Evolutionary conservation across 1,284 basidiomycete species (phyloP).

Genomic region (Pterula multifida): DNA sequence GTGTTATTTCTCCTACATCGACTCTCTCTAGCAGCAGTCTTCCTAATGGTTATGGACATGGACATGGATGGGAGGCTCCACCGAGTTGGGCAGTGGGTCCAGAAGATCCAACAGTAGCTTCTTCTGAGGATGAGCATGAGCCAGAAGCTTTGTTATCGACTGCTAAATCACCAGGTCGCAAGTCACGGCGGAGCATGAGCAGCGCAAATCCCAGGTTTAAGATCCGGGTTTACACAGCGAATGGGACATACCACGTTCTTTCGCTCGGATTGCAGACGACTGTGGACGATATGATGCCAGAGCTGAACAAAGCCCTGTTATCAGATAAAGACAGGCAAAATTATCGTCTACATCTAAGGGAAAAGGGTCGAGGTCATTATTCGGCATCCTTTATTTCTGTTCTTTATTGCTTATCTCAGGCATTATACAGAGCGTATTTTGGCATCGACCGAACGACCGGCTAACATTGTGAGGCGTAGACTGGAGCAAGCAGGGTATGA

Average conservation of each 20-base stretch:
- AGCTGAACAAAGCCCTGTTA: constrained; percentile 49
- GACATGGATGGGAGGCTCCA: constrained; percentile 38
- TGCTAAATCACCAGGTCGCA: not conserved
- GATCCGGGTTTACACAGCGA: constrained; percentile 71
- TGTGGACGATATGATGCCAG: constrained; percentile 56
- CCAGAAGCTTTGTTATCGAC: not conserved
- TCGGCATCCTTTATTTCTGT: constrained; percentile 4
- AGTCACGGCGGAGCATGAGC: not conserved
- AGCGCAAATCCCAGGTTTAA: constrained; percentile 20
- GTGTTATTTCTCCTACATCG: not conserved
- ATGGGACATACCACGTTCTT: constrained; percentile 65
- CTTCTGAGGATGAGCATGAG: constrained; percentile 5
- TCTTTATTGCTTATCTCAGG: constrained; percentile 5
- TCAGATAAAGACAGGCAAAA: constrained; percentile 38
- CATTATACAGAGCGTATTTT: constrained; percentile 64
- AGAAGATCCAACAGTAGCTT: constrained; percentile 17
- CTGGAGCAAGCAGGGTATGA: constrained; percentile 90
- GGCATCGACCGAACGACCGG: constrained; percentile 73
- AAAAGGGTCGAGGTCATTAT: constrained; percentile 67
- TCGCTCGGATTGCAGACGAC: constrained; percentile 55
- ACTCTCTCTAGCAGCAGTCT: not conserved
- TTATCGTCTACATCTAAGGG: constrained; percentile 74
- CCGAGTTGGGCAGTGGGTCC: constrained; percentile 47
- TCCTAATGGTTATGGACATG: constrained; percentile 8
- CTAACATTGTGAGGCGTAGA: constrained; percentile 75